These are phyloP conservation scores for Samsoniella hepiali DNA, from an alignment of 2,329 filamentous ascomycete genomes.

Conservation along the genomic window DNA sequence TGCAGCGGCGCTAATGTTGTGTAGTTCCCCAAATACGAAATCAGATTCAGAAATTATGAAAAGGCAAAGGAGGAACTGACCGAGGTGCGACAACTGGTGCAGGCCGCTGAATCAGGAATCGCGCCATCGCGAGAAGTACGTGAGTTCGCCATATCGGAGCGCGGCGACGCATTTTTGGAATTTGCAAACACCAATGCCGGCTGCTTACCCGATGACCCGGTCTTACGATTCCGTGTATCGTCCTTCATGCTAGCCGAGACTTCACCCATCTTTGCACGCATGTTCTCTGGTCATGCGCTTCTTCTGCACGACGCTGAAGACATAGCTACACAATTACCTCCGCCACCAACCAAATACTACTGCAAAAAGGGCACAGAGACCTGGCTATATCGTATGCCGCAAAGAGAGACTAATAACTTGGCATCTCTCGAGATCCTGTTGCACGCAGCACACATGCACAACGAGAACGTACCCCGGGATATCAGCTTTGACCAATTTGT, in stretches of 20 bases:
- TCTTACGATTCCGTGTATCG: conserved; percentile 49
- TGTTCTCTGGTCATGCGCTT: conserved; percentile 38
- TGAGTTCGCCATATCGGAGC: conserved; percentile 42
- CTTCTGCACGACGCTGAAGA: conserved; percentile 37
- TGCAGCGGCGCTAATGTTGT: conserved; percentile 16
- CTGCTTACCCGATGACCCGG: conserved; percentile 32
- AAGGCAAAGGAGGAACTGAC: conserved; percentile 40
- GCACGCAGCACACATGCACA: conserved; percentile 51
- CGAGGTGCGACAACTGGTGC: conserved; percentile 39
- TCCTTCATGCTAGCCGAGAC: conserved; percentile 49
- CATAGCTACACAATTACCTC: conserved; percentile 34
- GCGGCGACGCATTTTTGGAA: conserved; percentile 50
- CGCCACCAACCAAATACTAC: conserved; percentile 34
- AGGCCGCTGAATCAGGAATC: conserved; percentile 40
- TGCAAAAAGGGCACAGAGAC: conserved; percentile 44
- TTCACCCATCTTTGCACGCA: conserved; percentile 49
- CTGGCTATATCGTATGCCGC: conserved; percentile 51
- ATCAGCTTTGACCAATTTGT: conserved; percentile 49
- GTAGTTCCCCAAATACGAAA: conserved; percentile 44
- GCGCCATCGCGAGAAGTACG: conserved; percentile 37
- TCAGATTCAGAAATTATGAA: conserved; percentile 47
- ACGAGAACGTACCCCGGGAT: conserved; percentile 43
- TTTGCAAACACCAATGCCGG: conserved; percentile 44
- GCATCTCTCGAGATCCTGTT: conserved; percentile 45
- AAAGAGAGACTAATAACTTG: conserved; percentile 43